Base-by-base conservation (phyloP, 352 stramenopile species). In the Aphanomyces stellatus region DNA sequence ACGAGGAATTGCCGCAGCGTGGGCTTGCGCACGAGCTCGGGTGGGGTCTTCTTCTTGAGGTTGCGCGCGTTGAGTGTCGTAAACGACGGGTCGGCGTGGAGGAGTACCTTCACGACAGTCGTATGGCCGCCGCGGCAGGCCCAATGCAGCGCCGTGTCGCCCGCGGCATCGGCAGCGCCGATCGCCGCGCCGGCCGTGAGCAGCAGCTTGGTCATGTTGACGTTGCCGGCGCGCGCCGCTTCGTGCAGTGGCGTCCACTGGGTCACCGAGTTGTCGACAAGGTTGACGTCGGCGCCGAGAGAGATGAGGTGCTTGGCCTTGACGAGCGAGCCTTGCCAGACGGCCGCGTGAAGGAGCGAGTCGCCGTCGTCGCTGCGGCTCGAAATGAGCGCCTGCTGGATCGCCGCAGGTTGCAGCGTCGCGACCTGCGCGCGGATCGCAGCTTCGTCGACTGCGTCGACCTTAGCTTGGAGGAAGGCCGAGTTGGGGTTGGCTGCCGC, bases 91-190 rank as follows among this genome's bases (percentile, higher is more conserved):
- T 64, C 65, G 13, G 75, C 73, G 10, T 73, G 51, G n/a, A 91
- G 46, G 15, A 91, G 69, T 4, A 73, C 46, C 4, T 79, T 76
- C 10, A 81, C 77, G 31, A 87, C 68, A 7, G 67, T 73, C 28
- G 67, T 71, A 69, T 72, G 79, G 7, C 76, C 75, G 5, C 69
- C 27, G 5, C 82, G 77, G 62, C 79, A 82, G 7, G 80, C 79
- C 4, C 79, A 46, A 57, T 91, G 82, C 46, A 91, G 60, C 6
- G 79, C 37, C 10, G 79, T 79, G 56, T 91, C 82, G 1, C 78
- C 79, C 24, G 72, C 70, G 0, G 69, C n/a, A 53, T 91, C 79
- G 5, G 77, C 56, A 4, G 57, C 68, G 49, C 74, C 69, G 6
- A 87, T 51, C 6, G 42, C 63, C 22, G 81, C 80, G 22, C 81